Evolutionary conservation across 495 filamentous ascomycete species (phyloP).

Genomic region (Lophium mytilinum): DNA sequence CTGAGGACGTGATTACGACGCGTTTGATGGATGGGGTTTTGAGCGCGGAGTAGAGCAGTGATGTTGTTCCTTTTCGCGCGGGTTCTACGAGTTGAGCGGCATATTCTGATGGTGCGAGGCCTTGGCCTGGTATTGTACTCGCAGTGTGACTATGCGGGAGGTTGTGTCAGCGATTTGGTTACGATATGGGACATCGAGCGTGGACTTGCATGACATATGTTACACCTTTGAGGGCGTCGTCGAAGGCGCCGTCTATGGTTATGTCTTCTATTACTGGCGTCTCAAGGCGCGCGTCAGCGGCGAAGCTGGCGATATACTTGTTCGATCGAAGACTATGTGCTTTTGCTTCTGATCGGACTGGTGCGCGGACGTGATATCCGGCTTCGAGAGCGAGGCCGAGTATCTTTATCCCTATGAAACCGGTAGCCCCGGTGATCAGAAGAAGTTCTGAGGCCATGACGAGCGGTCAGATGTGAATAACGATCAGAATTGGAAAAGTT

Average conservation of each 20-base stretch:
- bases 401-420: slow-evolving; percentile 32
- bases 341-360: slow-evolving; percentile 36
- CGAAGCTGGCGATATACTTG: slow-evolving; percentile 16
- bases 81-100: slow-evolving; percentile 31
- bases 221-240: slow-evolving; percentile 39
- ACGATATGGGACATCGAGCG: slow-evolving; percentile 32
- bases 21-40: slow-evolving; percentile 32
- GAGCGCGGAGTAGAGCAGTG: slow-evolving; percentile 36
- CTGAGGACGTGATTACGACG: slow-evolving; percentile 39
- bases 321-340: slow-evolving; percentile 11
- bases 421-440: slow-evolving; percentile 35
- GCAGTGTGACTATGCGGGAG: too few relatives aligned
- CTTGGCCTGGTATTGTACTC: too few relatives aligned
- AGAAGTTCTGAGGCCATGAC: slow-evolving; percentile 12
- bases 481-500: too few relatives aligned
- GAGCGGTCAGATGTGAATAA: too few relatives aligned
- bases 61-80: slow-evolving; percentile 33
- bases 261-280: slow-evolving; percentile 45
- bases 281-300: slow-evolving; percentile 27
- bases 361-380: slow-evolving; percentile 37
- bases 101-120: background rate
- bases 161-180: too few relatives aligned
- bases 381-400: slow-evolving; percentile 24
- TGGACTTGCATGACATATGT: slow-evolving; percentile 45
- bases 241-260: slow-evolving; percentile 36